A percentile compares a stretch with the other conserved stretches of the same genome.
Conservation (phyloP, 1,139 yeast genomes). For the Yamadazyma dushanensis region DNA sequence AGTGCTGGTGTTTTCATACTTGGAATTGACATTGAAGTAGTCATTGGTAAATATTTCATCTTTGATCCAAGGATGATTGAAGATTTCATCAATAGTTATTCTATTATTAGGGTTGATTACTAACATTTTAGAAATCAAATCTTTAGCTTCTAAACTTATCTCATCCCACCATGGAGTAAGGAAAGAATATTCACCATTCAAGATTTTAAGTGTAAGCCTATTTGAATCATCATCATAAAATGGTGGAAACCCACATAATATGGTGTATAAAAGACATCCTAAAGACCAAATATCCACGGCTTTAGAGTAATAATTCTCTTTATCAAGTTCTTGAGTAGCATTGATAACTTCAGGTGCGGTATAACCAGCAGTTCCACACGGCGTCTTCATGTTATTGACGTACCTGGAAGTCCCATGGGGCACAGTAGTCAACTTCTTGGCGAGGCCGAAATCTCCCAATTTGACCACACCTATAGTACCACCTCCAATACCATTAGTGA, state of each 20-base stretch:
- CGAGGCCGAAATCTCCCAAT: constrained; percentile 90
- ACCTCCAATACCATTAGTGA: constrained; percentile 75
- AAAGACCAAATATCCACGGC: constrained; percentile 96
- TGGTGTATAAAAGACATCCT: constrained; percentile 88
- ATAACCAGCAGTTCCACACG: constrained; percentile 65
- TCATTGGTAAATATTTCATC: constrained; percentile 15
- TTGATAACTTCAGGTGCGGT: constrained; percentile 91
- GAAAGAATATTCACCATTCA: constrained; percentile 80
- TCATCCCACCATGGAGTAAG: constrained; percentile 98
- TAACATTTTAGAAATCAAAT: constrained; percentile 55
- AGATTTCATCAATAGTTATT: constrained; percentile 61
- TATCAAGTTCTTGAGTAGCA: constrained; percentile 33
- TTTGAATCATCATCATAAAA: constrained; percentile 88
- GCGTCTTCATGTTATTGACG: constrained; percentile 52
- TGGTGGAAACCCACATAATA: constrained; percentile 94
- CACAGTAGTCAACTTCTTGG: constrained; percentile 59
- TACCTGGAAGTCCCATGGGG: constrained; percentile 19
- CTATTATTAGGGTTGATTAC: constrained; percentile 65
- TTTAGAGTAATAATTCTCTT: constrained; percentile 76
- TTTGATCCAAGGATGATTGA: constrained; percentile 50
- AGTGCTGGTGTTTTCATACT: constrained; percentile 12
- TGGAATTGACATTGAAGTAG: constrained; percentile 18
- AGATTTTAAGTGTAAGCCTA: constrained; percentile 77
- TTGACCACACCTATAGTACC: constrained; percentile 87
- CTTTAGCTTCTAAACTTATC: constrained; percentile 74